phyloP scores from a whole-genome alignment of 1,284 basidiomycete species.

The Pseudozyma sp. region DNA sequence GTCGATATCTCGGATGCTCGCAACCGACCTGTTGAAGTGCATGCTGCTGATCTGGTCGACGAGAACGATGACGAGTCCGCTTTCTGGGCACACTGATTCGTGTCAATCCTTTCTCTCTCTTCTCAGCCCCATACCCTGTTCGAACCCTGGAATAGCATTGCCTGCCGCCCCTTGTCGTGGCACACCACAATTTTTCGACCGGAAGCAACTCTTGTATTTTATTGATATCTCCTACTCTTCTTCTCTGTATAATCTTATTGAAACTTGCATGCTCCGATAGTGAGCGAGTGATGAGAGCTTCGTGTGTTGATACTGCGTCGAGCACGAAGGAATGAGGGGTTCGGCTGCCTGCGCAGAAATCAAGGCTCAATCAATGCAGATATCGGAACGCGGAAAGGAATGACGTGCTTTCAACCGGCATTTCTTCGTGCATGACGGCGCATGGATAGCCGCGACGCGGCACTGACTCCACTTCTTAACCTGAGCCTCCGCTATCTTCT shows the following conservation, averaged over 20 bases:
- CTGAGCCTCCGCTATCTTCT: not conserved
- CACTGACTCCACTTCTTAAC: not conserved
- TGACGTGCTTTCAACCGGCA: slow-evolving; percentile 7
- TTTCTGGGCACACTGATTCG: slow-evolving; percentile 44
- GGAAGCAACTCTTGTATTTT: too few relatives aligned
- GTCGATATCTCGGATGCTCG: slow-evolving; percentile 36
- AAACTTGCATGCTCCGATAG: too few relatives aligned
- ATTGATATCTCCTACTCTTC: not conserved
- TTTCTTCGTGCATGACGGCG: slow-evolving; percentile 1
- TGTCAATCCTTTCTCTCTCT: not conserved
- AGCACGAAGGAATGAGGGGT: not conserved
- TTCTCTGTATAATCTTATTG: not conserved
- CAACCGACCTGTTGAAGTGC: slow-evolving; percentile 25
- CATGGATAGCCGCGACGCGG: slow-evolving; percentile 10
- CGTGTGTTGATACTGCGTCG: too few relatives aligned
- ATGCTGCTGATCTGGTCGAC: slow-evolving; percentile 44
- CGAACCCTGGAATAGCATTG: not conserved
- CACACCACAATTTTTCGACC: too few relatives aligned
- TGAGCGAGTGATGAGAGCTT: too few relatives aligned
- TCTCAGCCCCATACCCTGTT: not conserved
- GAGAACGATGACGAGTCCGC: slow-evolving; percentile 45
- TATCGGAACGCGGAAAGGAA: not conserved
- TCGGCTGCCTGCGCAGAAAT: not conserved
- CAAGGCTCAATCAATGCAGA: not conserved
- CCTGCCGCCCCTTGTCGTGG: too few relatives aligned